Base-by-base conservation (phyloP, 2,329 filamentous ascomycete genomes). In the Ophiostoma sp. region DNA sequence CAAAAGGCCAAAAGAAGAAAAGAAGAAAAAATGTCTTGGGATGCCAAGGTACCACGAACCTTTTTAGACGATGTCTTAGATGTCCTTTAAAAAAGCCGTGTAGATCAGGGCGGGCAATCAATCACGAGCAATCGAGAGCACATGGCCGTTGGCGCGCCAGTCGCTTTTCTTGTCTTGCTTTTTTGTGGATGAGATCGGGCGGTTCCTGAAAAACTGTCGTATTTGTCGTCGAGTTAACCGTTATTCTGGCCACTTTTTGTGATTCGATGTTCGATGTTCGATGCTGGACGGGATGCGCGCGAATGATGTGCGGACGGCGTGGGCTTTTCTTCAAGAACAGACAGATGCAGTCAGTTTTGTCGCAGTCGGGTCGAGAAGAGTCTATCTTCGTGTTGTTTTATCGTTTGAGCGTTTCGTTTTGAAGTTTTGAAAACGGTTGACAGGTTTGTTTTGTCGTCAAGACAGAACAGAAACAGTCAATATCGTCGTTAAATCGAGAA, bases 61-160 rank as follows among this genome's bases (percentile, higher is more conserved):
- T 69, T 69, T 66, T 69, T 45, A 39, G 63, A 66, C 33, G 22
- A 50, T 50, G 63, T 72, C 71, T 69, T 31, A 25, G 31, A 25
- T 52, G 64, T 33, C 42, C 33, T 50, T 48, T 50, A 17, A 33
- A 33, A 48, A 36, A 72, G 63, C 71, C 71, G 63, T 61, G 71
- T 25, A 71, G 50, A 71, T 70, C 63, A 73, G 39, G 61, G 55
- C 71, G 22, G 64, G 36, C 64, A 70, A 72, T 72, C 70, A 72
- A 69, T 69, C 71, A 69, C 28, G 19, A 50, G 66, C 66, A 69
- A 69, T 69, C 66, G 55, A 59, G 52, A 61, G 63, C 45, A 59
- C 45, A 48, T 48, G 63, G 50, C 50, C 8, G 52, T 48, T 36
- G 15, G 28, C 33, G 33, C 33, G 25, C 39, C 70, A 11, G 36